Evolutionary conservation across 2,329 filamentous ascomycete species (phyloP), one percentile per base, ranked within the genome.

Genomic region (Nemania abortiva): DNA sequence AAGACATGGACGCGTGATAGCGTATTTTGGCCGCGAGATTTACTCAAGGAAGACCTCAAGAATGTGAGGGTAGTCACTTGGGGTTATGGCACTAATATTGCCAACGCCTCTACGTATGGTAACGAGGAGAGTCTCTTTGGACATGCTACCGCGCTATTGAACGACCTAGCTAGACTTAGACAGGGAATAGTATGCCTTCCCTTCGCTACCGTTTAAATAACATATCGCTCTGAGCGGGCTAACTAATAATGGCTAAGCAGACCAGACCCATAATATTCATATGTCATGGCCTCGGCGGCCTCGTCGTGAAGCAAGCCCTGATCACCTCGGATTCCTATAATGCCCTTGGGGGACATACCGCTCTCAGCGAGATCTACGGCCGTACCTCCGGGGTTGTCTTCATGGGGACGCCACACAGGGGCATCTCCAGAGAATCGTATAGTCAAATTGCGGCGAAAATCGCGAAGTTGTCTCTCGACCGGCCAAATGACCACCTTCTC

Each of bases 231-330:
- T 52, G n/a, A 27, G 3, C 24, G 20, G 2, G 7, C 52, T n/a
- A 7, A 13, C 52, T 54, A 31, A 54, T 27, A 54, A n/a, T 20
- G 52, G 11, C 52, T 15, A 5, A n/a, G 6, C 24, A 54, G 52
- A 54, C 27, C 18, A 54, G 52, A 54, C 52, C 52, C 13, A 54
- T 54, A 34, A 31, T 54, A 31, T 54, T 54, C 24, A 34, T 54
- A 31, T 54, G 52, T 11, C 52, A 54, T 54, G 34, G 52, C 27
- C 52, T 54, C 29, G 52, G 52, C 6, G 52, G 52, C 6, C 52
- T 54, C 29, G 27, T 54, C 13, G 52, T 34, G 52, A 54, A 54
- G 52, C 7, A 54, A 54, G 52, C 52, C 29, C 52, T 54, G 13
- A 54, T 54, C 52, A 54, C 27, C 24, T 54, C 52, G 29, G 27